phyloP scores from a whole-genome alignment of 2,329 filamentous ascomycete genomes.

The Metarhizium guizhouense region DNA sequence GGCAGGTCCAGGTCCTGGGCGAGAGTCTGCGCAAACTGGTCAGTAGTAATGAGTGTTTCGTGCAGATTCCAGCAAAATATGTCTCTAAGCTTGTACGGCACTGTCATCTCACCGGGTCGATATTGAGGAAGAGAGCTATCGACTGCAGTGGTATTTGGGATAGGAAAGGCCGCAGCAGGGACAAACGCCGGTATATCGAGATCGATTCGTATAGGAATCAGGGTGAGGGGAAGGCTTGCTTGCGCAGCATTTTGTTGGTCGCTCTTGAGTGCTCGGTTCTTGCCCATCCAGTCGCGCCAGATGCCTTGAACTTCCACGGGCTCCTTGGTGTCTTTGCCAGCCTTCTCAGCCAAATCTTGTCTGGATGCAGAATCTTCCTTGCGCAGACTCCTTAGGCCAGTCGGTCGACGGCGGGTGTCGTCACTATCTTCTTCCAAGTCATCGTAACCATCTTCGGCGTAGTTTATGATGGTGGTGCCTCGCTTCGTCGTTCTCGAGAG shows the following conservation, averaged over 20 bases:
- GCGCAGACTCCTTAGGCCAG: constrained; percentile 73
- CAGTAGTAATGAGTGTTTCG: constrained; percentile 86
- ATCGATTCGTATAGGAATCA: constrained; percentile 95
- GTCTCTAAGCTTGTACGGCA: constrained; percentile 83
- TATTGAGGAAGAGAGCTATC: constrained; percentile 73
- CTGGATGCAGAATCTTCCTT: constrained; percentile 61
- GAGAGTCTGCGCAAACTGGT: constrained; percentile 85
- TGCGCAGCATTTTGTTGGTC: constrained; percentile 55
- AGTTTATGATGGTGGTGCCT: constrained; percentile 94
- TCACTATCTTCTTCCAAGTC: constrained; percentile 67
- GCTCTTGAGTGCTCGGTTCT: constrained; percentile 46
- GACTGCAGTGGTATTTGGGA: constrained; percentile 51
- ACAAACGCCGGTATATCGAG: constrained; percentile 77
- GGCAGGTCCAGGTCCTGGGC: constrained; percentile 92
- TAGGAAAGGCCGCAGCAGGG: constrained; percentile 55
- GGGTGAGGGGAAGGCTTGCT: constrained; percentile 72
- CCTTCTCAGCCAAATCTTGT: constrained; percentile 60
- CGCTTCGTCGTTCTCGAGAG: constrained; percentile 86
- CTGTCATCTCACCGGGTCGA: constrained; percentile 66
- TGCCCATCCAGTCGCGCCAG: constrained; percentile 93
- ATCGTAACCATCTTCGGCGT: constrained; percentile 92
- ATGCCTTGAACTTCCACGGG: constrained; percentile 84
- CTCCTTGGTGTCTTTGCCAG: constrained; percentile 70
- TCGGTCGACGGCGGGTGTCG: constrained; percentile 67
- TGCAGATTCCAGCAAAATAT: constrained; percentile 98